Conservation (phyloP, 2,329 filamentous ascomycete species). For the Pseudogymnoascus sp. region DNA sequence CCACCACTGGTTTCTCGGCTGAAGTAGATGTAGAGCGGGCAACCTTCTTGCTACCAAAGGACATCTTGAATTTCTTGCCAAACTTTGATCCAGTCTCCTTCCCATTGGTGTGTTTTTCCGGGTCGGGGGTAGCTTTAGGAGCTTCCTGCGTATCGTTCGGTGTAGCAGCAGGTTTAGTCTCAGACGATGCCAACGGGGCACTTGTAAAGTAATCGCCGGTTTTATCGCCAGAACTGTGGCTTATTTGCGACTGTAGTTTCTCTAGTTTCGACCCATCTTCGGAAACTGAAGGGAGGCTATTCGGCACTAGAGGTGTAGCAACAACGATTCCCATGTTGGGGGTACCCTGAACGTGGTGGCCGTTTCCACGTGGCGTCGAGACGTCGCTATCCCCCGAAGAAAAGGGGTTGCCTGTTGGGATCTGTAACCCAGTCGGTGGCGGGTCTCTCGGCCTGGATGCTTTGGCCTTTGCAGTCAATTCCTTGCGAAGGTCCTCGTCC, state of each 20-base stretch:
- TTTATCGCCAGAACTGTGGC: constrained; percentile 55
- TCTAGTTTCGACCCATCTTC: constrained; percentile 46
- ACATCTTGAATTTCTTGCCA: constrained; percentile 71
- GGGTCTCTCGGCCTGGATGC: constrained; percentile 27
- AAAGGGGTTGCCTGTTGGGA: constrained; percentile 39
- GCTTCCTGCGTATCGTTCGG: constrained; percentile 39
- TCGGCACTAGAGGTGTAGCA: constrained; percentile 54
- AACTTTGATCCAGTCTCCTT: constrained; percentile 61
- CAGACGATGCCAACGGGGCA: constrained; percentile 42
- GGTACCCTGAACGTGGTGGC: constrained; percentile 56
- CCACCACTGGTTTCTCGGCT: constrained; percentile 65
- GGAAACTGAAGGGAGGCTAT: constrained; percentile 38
- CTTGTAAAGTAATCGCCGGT: constrained; percentile 71
- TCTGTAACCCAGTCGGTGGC: constrained; percentile 50
- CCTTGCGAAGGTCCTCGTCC: constrained; percentile 66
- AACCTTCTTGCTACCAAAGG: constrained; percentile 79
- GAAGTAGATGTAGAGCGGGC: constrained; percentile 60
- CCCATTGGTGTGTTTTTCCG: constrained; percentile 52
- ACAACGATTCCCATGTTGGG: constrained; percentile 73
- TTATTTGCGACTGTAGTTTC: constrained; percentile 48
- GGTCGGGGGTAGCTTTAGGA: constrained; percentile 42
- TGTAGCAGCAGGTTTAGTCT: constrained; percentile 39
- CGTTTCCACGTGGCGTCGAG: constrained; percentile 53
- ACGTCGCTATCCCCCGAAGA: constrained; percentile 25
- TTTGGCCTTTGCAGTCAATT: constrained; percentile 55